Conservation (phyloP, 176 grass and related monocot genomes). For the Cenchrus purpureus region DNA sequence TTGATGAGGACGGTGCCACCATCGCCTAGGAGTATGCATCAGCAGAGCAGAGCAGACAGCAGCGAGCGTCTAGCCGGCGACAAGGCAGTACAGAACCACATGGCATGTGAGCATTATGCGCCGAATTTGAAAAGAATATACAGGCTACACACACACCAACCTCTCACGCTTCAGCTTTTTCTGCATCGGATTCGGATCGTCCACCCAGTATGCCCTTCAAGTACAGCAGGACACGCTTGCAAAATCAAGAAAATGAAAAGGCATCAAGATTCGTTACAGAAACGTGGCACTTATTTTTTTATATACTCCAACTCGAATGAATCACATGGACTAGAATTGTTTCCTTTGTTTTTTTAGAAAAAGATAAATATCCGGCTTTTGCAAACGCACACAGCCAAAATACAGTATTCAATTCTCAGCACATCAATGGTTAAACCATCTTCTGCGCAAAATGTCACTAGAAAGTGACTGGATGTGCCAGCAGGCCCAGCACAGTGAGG, state of each 20-base stretch:
- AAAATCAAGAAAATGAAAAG: background rate
- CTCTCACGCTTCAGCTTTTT: background rate
- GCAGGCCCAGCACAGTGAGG: background rate
- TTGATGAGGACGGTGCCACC: background rate
- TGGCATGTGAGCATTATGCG: conserved; percentile 30
- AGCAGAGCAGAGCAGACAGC: background rate
- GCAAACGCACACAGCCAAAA: no score
- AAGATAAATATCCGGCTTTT: no score
- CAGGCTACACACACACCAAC: background rate
- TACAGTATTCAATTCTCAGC: no score
- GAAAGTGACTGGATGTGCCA: background rate
- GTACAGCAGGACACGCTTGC: background rate
- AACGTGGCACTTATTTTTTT: background rate
- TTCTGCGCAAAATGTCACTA: background rate
- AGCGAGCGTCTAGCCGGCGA: background rate
- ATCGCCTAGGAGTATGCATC: background rate
- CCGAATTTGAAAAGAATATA: background rate
- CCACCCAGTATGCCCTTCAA: background rate
- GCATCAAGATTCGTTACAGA: background rate
- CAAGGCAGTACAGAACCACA: background rate
- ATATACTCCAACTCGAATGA: background rate
- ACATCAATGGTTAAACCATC: background rate
- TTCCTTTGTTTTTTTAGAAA: no score
- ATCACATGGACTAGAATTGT: no score
- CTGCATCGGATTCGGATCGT: conserved; percentile 27